Evolutionary conservation across 108 stramenopile genomes (phyloP), one percentile per base, ranked within the genome.

Genomic region (Nitzschia sp.): DNA sequence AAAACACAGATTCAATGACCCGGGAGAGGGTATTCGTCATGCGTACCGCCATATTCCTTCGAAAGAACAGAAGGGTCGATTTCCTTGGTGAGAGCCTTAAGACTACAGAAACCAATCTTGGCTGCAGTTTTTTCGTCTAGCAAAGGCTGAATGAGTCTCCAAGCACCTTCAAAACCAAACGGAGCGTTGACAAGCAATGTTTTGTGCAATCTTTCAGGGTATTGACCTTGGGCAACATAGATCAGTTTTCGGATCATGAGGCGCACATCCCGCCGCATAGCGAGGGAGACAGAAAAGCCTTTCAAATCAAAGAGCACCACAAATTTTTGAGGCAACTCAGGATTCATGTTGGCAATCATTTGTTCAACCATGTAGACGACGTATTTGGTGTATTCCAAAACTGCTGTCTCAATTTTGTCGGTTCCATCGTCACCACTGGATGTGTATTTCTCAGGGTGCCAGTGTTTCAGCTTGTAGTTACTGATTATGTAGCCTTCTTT

Each of bases 121-220:
- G 71, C 50, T 0, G 71, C 62, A 17, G 71, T 72, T 51, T 72
- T 72, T 19, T 63, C 54, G 44, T 72, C 71, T 0, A 72, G 38
- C 14, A 72, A 26, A 11, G 71, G 62, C 22, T 62, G 44, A 29
- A 72, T 55, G 26, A 72, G 51, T 26, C 40, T 51, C 71, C 71
- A 72, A 8, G 71, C 71, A 12, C 63, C 40, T 34, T 63, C 53
- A 41, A 72, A 72, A 2, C 71, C 71, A 38, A 53, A 64, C 10
- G 71, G 71, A 46, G 71, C 62, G 10, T 72, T 72, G 19, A 72
- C 53, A 0, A 72, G 37, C 17, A 56, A 41, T 10, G 29, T 26
- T 34, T 72, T 63, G 7, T 64, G 71, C 44, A 72, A 42, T n/a
- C 71, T 62, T 57, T 72, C 71, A 3, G 71, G 71, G 44, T 72